phyloP scores from a whole-genome alignment of 345 rosid genomes.

The Eucalyptus coolabah region DNA sequence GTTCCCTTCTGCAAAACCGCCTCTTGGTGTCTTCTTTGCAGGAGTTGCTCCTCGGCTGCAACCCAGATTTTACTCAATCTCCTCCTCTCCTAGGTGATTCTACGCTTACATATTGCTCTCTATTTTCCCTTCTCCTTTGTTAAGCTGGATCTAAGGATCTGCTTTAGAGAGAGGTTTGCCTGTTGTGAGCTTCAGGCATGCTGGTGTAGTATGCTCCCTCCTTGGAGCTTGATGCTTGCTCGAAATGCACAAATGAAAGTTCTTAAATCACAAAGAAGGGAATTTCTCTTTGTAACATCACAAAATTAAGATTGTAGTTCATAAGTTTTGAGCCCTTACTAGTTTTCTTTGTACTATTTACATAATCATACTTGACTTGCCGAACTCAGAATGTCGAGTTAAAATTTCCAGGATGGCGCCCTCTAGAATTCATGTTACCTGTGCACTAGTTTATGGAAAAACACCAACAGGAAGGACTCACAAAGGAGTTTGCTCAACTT shows the following conservation, averaged over 20 bases:
- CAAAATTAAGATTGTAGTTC: background rate
- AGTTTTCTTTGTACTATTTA: background rate
- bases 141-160: background rate
- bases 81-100: conserved; percentile 83
- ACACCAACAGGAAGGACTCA: conserved; percentile 83
- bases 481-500: conserved; percentile 91
- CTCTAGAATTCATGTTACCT: conserved; percentile 78
- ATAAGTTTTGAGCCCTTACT: background rate
- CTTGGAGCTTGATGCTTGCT: background rate
- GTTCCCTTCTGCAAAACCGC: conserved; percentile 84
- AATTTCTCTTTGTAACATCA: background rate
- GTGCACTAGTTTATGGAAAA: conserved; percentile 78
- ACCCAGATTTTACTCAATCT: conserved; percentile 91
- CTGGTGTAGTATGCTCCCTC: background rate
- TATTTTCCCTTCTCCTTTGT: background rate
- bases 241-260: background rate
- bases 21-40: conserved; percentile 94
- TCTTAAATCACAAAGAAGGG: background rate
- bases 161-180: background rate
- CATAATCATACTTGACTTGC: background rate
- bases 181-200: background rate
- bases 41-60: conserved; percentile 81
- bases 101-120: background rate
- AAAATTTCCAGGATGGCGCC: conserved; percentile 44
- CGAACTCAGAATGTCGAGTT: background rate